Base-by-base conservation (phyloP, 2,329 filamentous ascomycete species). In the Cladosporium sphaerospermum region DNA sequence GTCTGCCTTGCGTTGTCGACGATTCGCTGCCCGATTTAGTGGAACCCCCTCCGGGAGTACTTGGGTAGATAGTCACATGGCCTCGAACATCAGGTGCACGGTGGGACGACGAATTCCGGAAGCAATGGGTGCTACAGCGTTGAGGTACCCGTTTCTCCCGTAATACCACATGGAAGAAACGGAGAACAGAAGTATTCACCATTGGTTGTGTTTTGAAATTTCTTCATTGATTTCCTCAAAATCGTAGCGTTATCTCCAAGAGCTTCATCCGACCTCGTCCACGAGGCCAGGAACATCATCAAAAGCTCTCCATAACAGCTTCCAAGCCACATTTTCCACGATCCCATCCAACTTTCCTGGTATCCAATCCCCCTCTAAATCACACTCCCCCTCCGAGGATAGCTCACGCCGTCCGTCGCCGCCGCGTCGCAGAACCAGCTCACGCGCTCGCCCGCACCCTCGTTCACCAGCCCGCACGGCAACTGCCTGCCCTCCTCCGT, bases 371-470 rank as follows among this genome's bases (percentile, higher is more conserved):
- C 6, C 31, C 4, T 46, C 47, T 54, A 65, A 10, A 65, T 67
- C 44, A 67, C 63, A 64, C 78, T 85, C 16, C 87, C 84, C 61
- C 87, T 84, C 66, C 86, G 65, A 19, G 91, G 89, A 67, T 89
- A 96, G 13, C 37, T 49, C 10, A 99, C 88, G 4, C 89, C 90
- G 65, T 96, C 86, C 10, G 95, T 84, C 44, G 93, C 92, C 4
- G 87, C 77, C 64, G 84, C 79, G 69, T 97, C 93, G 41, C 91
- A 89, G 69, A 99, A 97, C 93, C 93, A 99, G 73, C 84, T 93
- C 66, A 90, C 89, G 64, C 89, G 86, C 59, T 96, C 90, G 42
- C 88, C 89, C 3, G 82, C 86, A 40, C 81, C 83, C 63, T 88
- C 82, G 69, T 99, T 99, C 64, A 99, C 85, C 59, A 97, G 76